phyloP scores from a whole-genome alignment of 768 basidiomycete genomes.

The Serendipita sp. region DNA sequence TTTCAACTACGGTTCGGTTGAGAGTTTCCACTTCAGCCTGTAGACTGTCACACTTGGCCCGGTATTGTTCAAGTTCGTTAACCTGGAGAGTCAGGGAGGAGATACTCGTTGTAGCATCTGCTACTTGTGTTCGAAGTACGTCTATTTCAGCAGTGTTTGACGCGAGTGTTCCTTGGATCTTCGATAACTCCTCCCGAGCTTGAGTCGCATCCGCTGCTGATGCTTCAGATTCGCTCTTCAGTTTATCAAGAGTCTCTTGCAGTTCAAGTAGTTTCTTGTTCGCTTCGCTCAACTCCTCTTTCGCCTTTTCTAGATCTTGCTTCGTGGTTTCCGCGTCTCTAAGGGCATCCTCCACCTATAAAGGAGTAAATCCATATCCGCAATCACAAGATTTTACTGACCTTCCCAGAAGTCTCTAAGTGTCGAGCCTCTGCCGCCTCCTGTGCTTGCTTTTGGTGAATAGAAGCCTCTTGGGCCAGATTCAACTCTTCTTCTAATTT shows the following conservation, averaged over 20 bases:
- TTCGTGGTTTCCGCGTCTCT: constrained; percentile 30
- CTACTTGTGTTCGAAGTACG: constrained; percentile 32
- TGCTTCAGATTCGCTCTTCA: constrained; percentile 34
- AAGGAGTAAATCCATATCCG: neutral
- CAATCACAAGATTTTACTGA: neutral
- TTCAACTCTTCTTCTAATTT: neutral
- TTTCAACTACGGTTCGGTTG: constrained; percentile 53
- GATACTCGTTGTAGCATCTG: constrained; percentile 15
- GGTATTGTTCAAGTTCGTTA: neutral
- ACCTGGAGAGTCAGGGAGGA: constrained; percentile 10
- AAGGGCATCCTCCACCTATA: constrained; percentile 22
- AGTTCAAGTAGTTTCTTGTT: constrained; percentile 51
- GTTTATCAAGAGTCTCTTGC: constrained; percentile 41
- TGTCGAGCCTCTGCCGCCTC: neutral
- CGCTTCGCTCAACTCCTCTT: constrained; percentile 38
- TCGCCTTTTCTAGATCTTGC: constrained; percentile 46
- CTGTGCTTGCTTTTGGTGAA: constrained; percentile 2
- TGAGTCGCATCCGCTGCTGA: constrained; percentile 35
- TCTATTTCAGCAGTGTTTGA: constrained; percentile 27
- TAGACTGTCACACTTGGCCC: constrained; percentile 23
- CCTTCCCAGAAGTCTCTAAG: neutral
- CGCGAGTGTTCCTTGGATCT: neutral
- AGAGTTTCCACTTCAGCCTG: constrained; percentile 35
- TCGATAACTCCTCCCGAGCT: constrained; percentile 27
- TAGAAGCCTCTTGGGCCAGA: neutral